These are phyloP conservation scores for Globisporangium camurandrum DNA, from an alignment of 352 stramenopile species.

Conservation along the genomic window DNA sequence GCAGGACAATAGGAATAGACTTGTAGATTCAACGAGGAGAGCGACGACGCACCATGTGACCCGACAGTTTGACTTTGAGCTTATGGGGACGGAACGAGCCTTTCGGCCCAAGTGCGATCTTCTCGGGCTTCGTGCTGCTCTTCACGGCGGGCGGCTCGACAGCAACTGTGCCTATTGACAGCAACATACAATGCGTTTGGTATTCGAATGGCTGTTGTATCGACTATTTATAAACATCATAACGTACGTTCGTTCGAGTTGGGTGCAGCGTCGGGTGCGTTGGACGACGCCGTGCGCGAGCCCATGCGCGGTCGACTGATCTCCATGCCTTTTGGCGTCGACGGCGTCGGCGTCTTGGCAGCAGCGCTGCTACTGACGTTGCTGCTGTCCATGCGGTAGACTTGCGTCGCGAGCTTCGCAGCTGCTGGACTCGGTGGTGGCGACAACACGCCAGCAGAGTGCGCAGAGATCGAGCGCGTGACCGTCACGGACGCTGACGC, in stretches of 20 bases:
- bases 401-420: conserved; percentile 26
- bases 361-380: conserved; percentile 6
- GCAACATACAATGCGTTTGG: no score
- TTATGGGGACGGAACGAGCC: conserved; percentile 67
- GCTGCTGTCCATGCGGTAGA: conserved; percentile 60
- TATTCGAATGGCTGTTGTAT: no score
- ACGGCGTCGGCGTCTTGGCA: conserved; percentile 23
- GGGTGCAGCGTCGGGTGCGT: conserved; percentile 17
- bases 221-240: no score
- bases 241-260: conserved; percentile 29
- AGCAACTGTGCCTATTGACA: background rate
- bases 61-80: conserved; percentile 79
- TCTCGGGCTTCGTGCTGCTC: conserved; percentile 32
- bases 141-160: conserved; percentile 24
- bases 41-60: conserved; percentile 56
- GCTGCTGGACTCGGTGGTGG: conserved; percentile 22
- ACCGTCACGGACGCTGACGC: conserved; percentile 28
- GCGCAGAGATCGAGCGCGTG: conserved; percentile 45
- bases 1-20: background rate
- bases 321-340: conserved; percentile 50
- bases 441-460: conserved; percentile 28
- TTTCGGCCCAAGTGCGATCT: conserved; percentile 47
- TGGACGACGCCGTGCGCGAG: conserved; percentile 39
- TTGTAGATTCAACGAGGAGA: background rate
- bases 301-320: conserved; percentile 74